phyloP scores from a whole-genome alignment of 2,329 filamentous ascomycete genomes.

The Sclerotinia subarctica region DNA sequence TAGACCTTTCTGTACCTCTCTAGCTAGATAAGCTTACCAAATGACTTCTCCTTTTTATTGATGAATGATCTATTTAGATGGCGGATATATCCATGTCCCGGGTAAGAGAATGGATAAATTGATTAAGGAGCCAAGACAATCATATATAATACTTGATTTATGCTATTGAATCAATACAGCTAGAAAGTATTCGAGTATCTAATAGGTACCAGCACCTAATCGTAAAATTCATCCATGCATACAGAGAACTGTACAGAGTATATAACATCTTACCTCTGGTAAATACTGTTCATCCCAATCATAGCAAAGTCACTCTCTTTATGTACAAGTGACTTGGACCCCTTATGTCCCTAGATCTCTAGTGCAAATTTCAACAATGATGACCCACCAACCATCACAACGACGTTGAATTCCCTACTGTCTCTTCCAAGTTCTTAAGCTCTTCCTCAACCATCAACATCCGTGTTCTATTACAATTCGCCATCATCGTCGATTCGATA shows the following conservation, averaged over 20 bases:
- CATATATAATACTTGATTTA: not conserved
- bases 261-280: too few relatives aligned
- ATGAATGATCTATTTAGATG: too few relatives aligned
- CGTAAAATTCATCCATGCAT: not conserved
- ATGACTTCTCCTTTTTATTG: not conserved
- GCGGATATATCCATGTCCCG: not conserved
- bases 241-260: too few relatives aligned
- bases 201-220: not conserved
- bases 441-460: not conserved
- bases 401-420: too few relatives aligned
- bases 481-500: not conserved
- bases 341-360: too few relatives aligned
- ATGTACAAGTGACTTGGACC: too few relatives aligned
- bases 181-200: not conserved
- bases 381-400: too few relatives aligned
- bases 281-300: too few relatives aligned
- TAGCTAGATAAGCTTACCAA: not conserved
- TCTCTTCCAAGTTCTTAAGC: too few relatives aligned
- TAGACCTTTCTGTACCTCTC: not conserved
- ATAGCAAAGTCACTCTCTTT: too few relatives aligned
- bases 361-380: too few relatives aligned
- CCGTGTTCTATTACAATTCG: not conserved
- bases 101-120: not conserved
- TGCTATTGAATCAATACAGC: not conserved
- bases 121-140: not conserved